Base-by-base conservation (phyloP, 1,139 yeast genomes). In the Hansenula lynferdii region DNA sequence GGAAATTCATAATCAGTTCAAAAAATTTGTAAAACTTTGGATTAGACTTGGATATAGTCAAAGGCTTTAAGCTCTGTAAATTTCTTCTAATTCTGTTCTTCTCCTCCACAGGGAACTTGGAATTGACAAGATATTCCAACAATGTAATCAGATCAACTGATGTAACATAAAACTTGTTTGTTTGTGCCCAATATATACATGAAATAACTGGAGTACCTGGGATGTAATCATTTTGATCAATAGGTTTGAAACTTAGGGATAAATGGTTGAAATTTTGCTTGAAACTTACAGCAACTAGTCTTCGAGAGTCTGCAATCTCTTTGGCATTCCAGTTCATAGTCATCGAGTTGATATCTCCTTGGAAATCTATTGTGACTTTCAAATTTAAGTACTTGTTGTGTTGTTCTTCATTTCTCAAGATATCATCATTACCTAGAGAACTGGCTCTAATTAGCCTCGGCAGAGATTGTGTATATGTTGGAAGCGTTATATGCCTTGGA, bases 41-140 rank as follows among this genome's bases (percentile, higher is more conserved):
- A 44, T 69, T 47, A 5, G 49, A 38, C 39, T 50, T 52, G 4
- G 54, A 43, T 5, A 81, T 70, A 0, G 89, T 81, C 38, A 67
- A 57, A 3, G 90, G 87, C 49, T 75, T 77, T 47, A 79, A 69
- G 25, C 78, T 77, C 51, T 81, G 87, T 39, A 82, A 63, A 49
- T 81, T 81, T 36, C 90, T 64, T 36, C 90, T 66, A 26, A 81
- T 79, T 39, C 89, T 64, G 57, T 82, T 82, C 60, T 82, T 82
- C 55, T 81, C 90, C 52, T 71, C 85, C 14, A 80, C 80, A 11
- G 77, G 67, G 56, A 81, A 81, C 47, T 70, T 70, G 41, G 77
- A 70, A 41, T 68, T 72, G 1, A 53, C 54, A 38, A 81, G 65
- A 46, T 70, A 69, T 54, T 81, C 87, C 34, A 81, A 62, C 10